These are phyloP conservation scores for Microbotryomycetes sp. DNA, from an alignment of 1,284 basidiomycete species.

Conservation along the genomic window DNA sequence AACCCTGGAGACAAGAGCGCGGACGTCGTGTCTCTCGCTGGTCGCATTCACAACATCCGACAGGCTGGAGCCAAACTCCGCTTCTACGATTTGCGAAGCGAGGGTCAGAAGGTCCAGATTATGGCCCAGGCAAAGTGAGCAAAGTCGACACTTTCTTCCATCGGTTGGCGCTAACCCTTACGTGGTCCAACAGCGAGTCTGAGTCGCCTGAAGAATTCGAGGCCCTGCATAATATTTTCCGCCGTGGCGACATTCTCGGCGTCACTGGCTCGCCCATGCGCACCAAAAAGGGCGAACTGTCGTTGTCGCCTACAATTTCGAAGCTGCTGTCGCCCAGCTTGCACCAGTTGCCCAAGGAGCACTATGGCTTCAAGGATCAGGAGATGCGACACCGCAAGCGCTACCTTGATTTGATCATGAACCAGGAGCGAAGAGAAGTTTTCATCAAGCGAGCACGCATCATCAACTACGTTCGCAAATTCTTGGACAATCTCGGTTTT, in stretches of 20 bases:
- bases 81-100: slow-evolving; percentile 92
- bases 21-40: slow-evolving; percentile 59
- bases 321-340: slow-evolving; percentile 89
- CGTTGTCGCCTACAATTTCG: slow-evolving; percentile 74
- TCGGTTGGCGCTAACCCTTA: too few species aligned
- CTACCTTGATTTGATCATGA: slow-evolving; percentile 96
- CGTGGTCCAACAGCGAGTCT: slow-evolving; percentile 44
- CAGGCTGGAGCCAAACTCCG: slow-evolving; percentile 73
- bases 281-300: slow-evolving; percentile 93
- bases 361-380: slow-evolving; percentile 89
- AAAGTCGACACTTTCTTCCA: neutral
- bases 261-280: slow-evolving; percentile 82
- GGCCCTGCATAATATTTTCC: slow-evolving; percentile 74
- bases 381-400: slow-evolving; percentile 98
- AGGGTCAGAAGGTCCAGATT: slow-evolving; percentile 90
- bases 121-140: slow-evolving; percentile 83
- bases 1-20: slow-evolving; percentile 38
- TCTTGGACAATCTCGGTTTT: slow-evolving; percentile 87
- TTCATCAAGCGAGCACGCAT: slow-evolving; percentile 76
- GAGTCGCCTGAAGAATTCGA: slow-evolving; percentile 62
- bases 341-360: slow-evolving; percentile 80
- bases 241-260: slow-evolving; percentile 92
- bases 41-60: slow-evolving; percentile 86
- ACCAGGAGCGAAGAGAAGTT: slow-evolving; percentile 78
- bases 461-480: slow-evolving; percentile 85